Evolutionary conservation across 495 filamentous ascomycete genomes (phyloP), one percentile per base, ranked within the genome.

Genomic region (Delitschia confertaspora): DNA sequence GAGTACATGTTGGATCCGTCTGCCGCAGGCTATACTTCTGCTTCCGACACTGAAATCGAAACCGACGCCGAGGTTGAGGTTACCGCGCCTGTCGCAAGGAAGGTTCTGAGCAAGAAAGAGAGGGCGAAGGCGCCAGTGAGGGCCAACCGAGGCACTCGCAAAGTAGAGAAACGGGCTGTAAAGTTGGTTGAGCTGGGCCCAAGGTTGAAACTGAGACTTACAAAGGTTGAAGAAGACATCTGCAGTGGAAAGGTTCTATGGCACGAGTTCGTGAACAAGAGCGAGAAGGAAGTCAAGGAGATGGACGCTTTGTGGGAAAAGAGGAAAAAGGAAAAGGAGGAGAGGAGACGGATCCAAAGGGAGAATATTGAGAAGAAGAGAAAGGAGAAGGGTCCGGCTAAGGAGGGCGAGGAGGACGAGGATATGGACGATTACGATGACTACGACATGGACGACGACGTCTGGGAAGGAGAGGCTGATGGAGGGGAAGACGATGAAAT

Each of bases 41-140:
- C 85, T 1, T 89, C 82, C 56, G 91, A 93, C 33, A 89, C 82
- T 35, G 93, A 99, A 53, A 63, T 83, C 33, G 93, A 95, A 29
- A 94, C 88, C 1, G 93, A 96, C 59, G 88, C 87, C 24, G 91
- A 96, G 60, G 85, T 99, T 26, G 93, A 99, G 56, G 75, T 99
- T 21, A 65, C 89, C 9, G 82, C 85, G 48, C 75, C 76, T 40
- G 71, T 72, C 6, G 74, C 82, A n/a, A 73, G 74, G 40, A 83
- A 78, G 60, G 69, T 82, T 8, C 64, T 88, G n/a, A 75, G 72
- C 42, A 79, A 76, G 53, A 65, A 71, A 32, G 74, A 78, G 43
- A 69, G 75, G 6, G 36, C 46, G 10, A n/a, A 22, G 7, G 44
- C 47, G 3, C 34, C 47, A 16, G 42, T 43, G 16, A 18, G 66